Base-by-base conservation (phyloP, 495 filamentous ascomycete species). In the Trichoderma erinaceum region DNA sequence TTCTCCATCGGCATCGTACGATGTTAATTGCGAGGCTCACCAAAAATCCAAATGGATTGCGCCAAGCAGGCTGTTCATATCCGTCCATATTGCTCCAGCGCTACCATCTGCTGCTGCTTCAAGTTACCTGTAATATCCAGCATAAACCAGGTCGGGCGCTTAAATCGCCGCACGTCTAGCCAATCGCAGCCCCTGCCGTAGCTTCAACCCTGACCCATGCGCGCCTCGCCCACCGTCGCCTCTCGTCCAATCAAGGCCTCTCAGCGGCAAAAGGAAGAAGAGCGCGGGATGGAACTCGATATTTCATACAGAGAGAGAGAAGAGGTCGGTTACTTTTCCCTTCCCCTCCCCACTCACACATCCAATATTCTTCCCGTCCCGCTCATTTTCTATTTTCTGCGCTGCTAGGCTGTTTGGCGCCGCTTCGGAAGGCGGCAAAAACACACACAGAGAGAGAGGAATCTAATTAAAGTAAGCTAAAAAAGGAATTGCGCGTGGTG, bases 381-480 rank as follows among this genome's bases (percentile, higher is more conserved):
- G 23, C 56, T 21, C 25, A 5, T 32, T 32, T 61, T 11, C 56
- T 13, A 5, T 18, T 25, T 21, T 32, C 56, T 25, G n/a, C n/a
- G 27, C 23, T 61, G 27, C 29, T 61, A 1, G 25, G n/a, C 21
- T 3, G 18, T 61, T 61, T 61, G 56, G 56, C 56, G 56, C 56
- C 25, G 56, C 8, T 16, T 61, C 56, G 56, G 56, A 61, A 29
- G 56, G 56, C 56, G 56, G 56, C 56, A 61, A 58, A 25, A 27
- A 10, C n/a, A 10, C 32, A 2, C 35, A 38, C 0, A 10, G 35
- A 6, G 5, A 38, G 35, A 29, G 29, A 29, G 29, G 29, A 38
- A 38, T 38, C 35, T 38, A 38, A 38, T 38, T 38, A 38, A 38
- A 38, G 35, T 38, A 38, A 38, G 35, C 35, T 38, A 38, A 38